Conservation (phyloP, 2,329 filamentous ascomycete genomes). For the Cladophialophora carrionii region DNA sequence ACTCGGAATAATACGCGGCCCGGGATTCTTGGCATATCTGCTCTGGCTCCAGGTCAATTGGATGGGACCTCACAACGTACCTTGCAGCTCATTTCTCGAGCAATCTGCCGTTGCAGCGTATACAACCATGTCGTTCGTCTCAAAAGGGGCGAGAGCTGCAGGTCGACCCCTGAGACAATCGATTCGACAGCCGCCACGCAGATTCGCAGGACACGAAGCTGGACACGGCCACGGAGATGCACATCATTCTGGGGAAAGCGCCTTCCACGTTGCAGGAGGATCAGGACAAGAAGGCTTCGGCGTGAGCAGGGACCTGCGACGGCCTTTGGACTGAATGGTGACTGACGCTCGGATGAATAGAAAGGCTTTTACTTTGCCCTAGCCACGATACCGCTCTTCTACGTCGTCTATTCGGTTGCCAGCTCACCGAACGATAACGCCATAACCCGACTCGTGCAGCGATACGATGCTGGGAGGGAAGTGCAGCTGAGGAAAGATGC, state of each 20-base stretch:
- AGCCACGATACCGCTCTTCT: slow-evolving; percentile 49
- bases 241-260: slow-evolving; percentile 37
- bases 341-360: slow-evolving; percentile 41
- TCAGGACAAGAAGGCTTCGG: slow-evolving; percentile 53
- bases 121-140: slow-evolving; percentile 34
- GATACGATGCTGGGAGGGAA: slow-evolving; percentile 48
- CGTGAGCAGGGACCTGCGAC: slow-evolving; percentile 43
- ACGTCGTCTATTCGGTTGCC: slow-evolving; percentile 49
- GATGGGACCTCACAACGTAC: slow-evolving; percentile 5
- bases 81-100: slow-evolving; percentile 2
- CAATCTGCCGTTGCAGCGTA: slow-evolving; percentile 26
- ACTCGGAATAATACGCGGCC: slow-evolving; percentile 10
- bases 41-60: slow-evolving; percentile 7
- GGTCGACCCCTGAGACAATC: slow-evolving; percentile 35
- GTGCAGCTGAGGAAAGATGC: slow-evolving; percentile 61
- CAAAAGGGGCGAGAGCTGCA: slow-evolving; percentile 38
- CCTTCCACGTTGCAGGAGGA: slow-evolving; percentile 42
- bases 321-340: not conserved
- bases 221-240: slow-evolving; percentile 41
- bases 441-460: slow-evolving; percentile 30
- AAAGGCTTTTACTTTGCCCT: slow-evolving; percentile 53
- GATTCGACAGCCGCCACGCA: slow-evolving; percentile 44
- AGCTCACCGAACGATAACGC: slow-evolving; percentile 33
- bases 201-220: slow-evolving; percentile 50
- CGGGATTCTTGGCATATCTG: slow-evolving; percentile 7